Evolutionary conservation across 2,329 filamentous ascomycete species (phyloP).

Genomic region (Fusarium cyanostomum): DNA sequence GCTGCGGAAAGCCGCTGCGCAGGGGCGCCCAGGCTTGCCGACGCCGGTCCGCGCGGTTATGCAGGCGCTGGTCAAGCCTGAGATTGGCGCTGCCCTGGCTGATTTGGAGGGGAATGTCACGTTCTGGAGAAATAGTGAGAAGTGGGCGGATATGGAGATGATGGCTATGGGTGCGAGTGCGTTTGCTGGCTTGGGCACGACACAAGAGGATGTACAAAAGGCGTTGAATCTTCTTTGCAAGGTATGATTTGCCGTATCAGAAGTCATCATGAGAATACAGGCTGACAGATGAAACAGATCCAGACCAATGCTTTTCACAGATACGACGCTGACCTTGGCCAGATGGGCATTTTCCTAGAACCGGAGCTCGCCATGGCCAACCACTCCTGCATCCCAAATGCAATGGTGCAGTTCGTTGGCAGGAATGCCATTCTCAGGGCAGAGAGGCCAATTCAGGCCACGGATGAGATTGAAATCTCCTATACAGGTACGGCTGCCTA

Average conservation of each 20-base stretch:
- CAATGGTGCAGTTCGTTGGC: slow-evolving; percentile 64
- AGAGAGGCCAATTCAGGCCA: slow-evolving; percentile 57
- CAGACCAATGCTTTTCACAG: slow-evolving; percentile 71
- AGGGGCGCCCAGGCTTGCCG: slow-evolving; percentile 52
- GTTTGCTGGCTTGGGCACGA: slow-evolving; percentile 54
- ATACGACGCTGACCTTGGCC: slow-evolving; percentile 61
- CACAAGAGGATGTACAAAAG: slow-evolving; percentile 48
- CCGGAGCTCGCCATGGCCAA: slow-evolving; percentile 67
- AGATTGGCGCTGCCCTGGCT: slow-evolving; percentile 47
- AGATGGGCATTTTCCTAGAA: slow-evolving; percentile 66
- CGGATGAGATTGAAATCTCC: slow-evolving; percentile 68
- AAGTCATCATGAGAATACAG: not conserved
- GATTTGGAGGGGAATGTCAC: slow-evolving; percentile 59
- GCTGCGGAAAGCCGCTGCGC: slow-evolving; percentile 45
- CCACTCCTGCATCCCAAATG: slow-evolving; percentile 70
- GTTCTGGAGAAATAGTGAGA: slow-evolving; percentile 47
- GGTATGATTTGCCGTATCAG: slow-evolving; percentile 48
- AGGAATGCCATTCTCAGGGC: slow-evolving; percentile 62
- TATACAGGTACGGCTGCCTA: slow-evolving; percentile 62
- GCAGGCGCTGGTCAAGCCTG: slow-evolving; percentile 57
- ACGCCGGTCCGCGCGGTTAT: slow-evolving; percentile 65
- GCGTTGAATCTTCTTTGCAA: slow-evolving; percentile 64
- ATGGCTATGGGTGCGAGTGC: slow-evolving; percentile 55
- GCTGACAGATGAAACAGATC: slow-evolving; percentile 52
- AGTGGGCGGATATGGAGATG: slow-evolving; percentile 60